phyloP scores from a whole-genome alignment of 139 green algal genomes.

The Yamagishiella unicocca region DNA sequence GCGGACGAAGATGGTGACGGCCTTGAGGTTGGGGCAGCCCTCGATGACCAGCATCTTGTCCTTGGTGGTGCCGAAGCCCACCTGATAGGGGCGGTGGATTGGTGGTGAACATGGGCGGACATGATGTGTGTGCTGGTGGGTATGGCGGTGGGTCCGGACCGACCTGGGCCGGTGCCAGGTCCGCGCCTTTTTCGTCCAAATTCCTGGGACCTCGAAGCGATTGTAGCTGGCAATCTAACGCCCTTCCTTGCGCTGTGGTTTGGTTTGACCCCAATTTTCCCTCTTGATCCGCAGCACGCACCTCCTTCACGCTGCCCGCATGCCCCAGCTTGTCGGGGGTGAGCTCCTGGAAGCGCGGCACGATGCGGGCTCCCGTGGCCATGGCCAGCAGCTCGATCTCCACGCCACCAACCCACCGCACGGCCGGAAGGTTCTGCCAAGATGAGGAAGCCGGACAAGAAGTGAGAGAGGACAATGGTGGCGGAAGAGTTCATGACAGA shows the following conservation, averaged over 20 bases:
- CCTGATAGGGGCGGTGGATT: no score
- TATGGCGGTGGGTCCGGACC: no score
- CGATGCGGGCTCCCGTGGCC: conserved; percentile 95
- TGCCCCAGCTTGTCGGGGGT: conserved; percentile 93
- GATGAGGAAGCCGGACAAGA: not conserved
- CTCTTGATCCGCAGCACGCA: not conserved
- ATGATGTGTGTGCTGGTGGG: no score
- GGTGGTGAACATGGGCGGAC: no score
- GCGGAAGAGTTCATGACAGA: no score
- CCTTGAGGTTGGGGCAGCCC: conserved; percentile 92
- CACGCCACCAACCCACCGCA: conserved; percentile 97
- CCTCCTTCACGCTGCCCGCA: conserved; percentile 86
- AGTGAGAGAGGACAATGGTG: no score
- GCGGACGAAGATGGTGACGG: conserved; percentile 97
- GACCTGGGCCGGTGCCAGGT: no score
- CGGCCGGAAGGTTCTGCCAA: conserved; percentile 82
- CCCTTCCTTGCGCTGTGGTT: not conserved
- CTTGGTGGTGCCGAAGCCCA: conserved; percentile 97
- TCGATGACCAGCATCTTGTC: conserved; percentile 97
- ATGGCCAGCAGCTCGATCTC: conserved; percentile 99
- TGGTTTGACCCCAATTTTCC: not conserved
- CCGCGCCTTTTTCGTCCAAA: no score
- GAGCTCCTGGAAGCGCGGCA: conserved; percentile 85
- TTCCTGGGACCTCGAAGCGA: no score
- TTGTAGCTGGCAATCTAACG: no score